phyloP scores from a whole-genome alignment of 768 basidiomycete species.

The Artomyces pyxidatus region DNA sequence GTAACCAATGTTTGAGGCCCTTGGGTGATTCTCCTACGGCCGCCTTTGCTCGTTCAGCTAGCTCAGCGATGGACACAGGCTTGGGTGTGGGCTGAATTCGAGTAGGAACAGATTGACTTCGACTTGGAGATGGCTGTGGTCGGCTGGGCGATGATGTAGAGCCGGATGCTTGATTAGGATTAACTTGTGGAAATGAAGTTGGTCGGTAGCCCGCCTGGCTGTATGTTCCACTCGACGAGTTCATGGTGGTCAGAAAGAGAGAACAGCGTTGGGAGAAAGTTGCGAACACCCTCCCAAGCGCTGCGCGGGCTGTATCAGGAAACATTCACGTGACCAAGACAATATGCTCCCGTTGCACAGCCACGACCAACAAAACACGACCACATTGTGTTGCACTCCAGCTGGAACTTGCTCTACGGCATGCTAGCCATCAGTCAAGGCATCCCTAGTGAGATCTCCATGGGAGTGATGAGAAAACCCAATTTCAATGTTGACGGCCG shows the following conservation, averaged over 20 bases:
- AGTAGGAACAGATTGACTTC: background rate
- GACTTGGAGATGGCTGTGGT: constrained; percentile 5
- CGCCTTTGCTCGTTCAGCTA: constrained; percentile 52
- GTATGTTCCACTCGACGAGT: constrained; percentile 3
- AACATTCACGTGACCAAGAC: too few species aligned
- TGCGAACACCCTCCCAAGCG: background rate
- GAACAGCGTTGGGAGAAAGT: background rate
- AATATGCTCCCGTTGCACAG: too few species aligned
- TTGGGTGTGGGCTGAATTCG: constrained; percentile 19
- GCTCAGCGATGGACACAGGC: constrained; percentile 57
- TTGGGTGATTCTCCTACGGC: constrained; percentile 48
- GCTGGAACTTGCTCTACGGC: too few species aligned
- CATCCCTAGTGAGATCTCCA: too few species aligned
- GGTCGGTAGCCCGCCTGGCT: background rate
- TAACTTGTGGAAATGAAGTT: background rate
- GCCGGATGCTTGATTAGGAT: constrained; percentile 11
- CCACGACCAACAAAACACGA: too few species aligned
- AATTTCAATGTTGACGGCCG: too few species aligned
- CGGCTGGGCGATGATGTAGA: too few species aligned
- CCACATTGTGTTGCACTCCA: too few species aligned
- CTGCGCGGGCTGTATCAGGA: background rate
- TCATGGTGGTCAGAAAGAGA: constrained; percentile 16
- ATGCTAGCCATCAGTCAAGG: too few species aligned
- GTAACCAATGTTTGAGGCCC: constrained; percentile 60
- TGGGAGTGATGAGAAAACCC: too few species aligned